A percentile compares a stretch with the other conserved stretches of the same genome.
Evolutionary conservation across 306 rosid species (phyloP).

Genomic region (Cyclanthera cordifolia): DNA sequence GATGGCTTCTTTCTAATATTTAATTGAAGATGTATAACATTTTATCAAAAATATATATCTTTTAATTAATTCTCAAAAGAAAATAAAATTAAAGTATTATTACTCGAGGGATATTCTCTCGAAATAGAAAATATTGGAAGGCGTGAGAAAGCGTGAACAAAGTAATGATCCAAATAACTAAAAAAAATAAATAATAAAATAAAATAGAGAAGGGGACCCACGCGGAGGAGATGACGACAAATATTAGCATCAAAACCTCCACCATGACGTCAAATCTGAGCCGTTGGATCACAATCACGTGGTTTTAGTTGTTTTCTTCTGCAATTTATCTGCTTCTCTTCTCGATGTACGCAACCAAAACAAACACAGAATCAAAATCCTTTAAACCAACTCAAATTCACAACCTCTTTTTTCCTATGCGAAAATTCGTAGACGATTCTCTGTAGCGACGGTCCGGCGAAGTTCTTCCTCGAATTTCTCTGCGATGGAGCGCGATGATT

Average conservation of each 20-base stretch:
- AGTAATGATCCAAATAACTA: not conserved
- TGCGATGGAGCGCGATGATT: conserved; percentile 35
- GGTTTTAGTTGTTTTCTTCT: conserved; percentile 28
- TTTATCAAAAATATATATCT: too few relatives aligned
- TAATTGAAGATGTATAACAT: too few relatives aligned
- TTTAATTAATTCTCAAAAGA: too few relatives aligned
- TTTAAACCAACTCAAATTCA: not conserved
- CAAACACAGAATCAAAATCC: conserved; percentile 12
- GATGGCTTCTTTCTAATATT: too few relatives aligned
- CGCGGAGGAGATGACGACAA: conserved; percentile 21
- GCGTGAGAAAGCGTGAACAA: not conserved
- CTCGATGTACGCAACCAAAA: conserved; percentile 20
- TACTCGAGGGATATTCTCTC: not conserved
- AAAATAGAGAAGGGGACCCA: not conserved
- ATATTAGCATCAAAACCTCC: conserved; percentile 24
- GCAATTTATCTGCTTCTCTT: conserved; percentile 14
- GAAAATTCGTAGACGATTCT: conserved; percentile 1
- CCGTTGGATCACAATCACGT: conserved; percentile 27
- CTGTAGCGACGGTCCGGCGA: not conserved
- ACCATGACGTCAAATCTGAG: conserved; percentile 34
- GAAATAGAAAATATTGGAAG: conserved; percentile 1
- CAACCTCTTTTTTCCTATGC: not conserved
- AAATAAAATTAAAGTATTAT: not conserved
- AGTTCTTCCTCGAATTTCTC: not conserved
- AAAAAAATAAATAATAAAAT: not conserved